Percentiles rank a stretch among this genome's conserved stretches.
Evolutionary conservation across 2,329 filamentous ascomycete species (phyloP).

Genomic region (Arthroderma uncinatum): DNA sequence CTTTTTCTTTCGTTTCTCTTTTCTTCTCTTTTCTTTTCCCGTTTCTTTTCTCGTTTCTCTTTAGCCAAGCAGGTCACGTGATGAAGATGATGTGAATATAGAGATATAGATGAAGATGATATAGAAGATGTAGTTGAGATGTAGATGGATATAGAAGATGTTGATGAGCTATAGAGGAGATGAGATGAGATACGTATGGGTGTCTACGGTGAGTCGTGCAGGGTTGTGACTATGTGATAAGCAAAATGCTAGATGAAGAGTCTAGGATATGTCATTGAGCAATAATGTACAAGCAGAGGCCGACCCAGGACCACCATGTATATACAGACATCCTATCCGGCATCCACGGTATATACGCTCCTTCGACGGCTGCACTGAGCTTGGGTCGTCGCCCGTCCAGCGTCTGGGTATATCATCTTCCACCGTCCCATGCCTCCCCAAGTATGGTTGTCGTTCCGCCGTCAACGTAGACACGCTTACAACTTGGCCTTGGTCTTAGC

Average conservation of each 20-base stretch:
- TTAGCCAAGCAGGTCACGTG: neutral
- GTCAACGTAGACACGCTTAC: conserved; percentile 34
- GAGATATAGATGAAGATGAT: neutral
- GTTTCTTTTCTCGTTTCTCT: neutral
- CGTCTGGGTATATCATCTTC: neutral
- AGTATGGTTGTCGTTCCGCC: neutral
- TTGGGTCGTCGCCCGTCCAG: neutral
- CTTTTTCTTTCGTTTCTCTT: neutral
- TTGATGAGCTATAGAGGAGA: neutral
- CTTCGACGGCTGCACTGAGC: neutral
- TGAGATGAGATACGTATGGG: neutral
- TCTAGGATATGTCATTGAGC: neutral
- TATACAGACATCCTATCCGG: neutral
- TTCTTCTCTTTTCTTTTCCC: neutral
- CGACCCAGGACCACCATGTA: neutral
- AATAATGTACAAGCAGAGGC: neutral
- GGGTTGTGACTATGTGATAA: no score
- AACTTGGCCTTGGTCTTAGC: conserved; percentile 75
- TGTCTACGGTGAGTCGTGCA: no score
- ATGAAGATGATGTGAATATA: neutral
- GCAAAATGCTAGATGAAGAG: no score
- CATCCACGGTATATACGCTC: neutral
- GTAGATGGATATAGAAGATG: no score
- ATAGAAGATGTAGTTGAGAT: neutral
- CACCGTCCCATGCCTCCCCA: neutral